Evolutionary conservation across 768 basidiomycete species (phyloP).

Genomic region (Dentipellis fragilis): DNA sequence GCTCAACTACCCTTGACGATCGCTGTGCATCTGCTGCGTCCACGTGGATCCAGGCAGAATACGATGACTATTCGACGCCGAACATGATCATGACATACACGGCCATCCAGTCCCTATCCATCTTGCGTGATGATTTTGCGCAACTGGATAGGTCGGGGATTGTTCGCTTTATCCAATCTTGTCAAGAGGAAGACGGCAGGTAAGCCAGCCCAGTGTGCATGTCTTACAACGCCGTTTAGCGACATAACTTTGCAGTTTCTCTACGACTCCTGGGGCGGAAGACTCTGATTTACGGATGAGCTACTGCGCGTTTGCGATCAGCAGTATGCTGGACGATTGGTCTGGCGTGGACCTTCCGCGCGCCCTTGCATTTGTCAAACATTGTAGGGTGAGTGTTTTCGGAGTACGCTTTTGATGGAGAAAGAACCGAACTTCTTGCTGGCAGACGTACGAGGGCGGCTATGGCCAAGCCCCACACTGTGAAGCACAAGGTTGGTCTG

Average conservation of each 20-base stretch:
- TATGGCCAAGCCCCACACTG: constrained; percentile 75
- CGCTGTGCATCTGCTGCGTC: not conserved
- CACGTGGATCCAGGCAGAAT: constrained; percentile 18
- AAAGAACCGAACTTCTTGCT: not conserved
- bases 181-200: constrained; percentile 82
- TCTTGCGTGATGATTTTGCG: constrained; percentile 79
- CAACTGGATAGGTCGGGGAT: constrained; percentile 61
- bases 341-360: constrained; percentile 52
- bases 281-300: constrained; percentile 77
- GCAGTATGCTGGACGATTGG: constrained; percentile 73
- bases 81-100: constrained; percentile 94
- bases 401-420: not conserved
- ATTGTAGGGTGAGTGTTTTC: constrained; percentile 53
- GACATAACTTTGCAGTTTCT: constrained; percentile 41
- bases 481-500: constrained; percentile 73
- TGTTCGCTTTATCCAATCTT: constrained; percentile 52
- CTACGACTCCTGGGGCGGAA: constrained; percentile 51
- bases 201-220: constrained; percentile 23
- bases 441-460: constrained; percentile 85
- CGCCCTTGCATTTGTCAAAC: constrained; percentile 53
- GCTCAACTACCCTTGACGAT: not conserved
- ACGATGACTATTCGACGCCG: constrained; percentile 52
- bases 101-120: constrained; percentile 70
- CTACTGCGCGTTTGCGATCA: constrained; percentile 83
- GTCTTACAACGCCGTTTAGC: not conserved